Conservation (phyloP, 2,329 filamentous ascomycete species). For the Penicillium expansum region DNA sequence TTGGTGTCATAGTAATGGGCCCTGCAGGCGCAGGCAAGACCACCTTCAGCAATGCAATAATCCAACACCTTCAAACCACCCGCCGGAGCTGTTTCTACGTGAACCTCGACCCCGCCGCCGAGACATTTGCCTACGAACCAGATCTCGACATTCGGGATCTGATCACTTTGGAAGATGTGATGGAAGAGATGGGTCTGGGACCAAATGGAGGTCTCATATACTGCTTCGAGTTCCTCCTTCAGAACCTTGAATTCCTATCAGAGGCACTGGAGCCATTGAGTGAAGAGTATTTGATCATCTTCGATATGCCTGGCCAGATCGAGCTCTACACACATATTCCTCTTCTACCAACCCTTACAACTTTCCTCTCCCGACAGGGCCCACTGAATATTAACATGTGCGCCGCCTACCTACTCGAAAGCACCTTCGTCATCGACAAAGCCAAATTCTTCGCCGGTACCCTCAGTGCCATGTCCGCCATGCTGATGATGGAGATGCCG, state of each 20-base stretch:
- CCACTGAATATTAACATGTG: constrained; percentile 87
- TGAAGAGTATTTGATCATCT: constrained; percentile 94
- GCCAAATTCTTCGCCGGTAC: constrained; percentile 98
- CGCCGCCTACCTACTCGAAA: constrained; percentile 90
- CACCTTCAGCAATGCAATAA: constrained; percentile 90
- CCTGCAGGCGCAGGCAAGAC: constrained; percentile 95
- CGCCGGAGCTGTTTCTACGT: constrained; percentile 96
- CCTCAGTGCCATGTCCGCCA: constrained; percentile 94
- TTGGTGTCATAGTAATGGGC: constrained; percentile 92
- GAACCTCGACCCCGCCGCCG: constrained; percentile 95
- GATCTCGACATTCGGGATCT: constrained; percentile 95
- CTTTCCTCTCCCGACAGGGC: constrained; percentile 74
- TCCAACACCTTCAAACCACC: constrained; percentile 86
- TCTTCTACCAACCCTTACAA: constrained; percentile 79
- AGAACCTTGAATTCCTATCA: constrained; percentile 89
- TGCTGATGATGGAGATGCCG: constrained; percentile 97
- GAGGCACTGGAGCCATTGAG: constrained; percentile 80
- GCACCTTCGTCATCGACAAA: constrained; percentile 90
- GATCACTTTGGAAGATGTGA: constrained; percentile 89
- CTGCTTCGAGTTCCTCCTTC: constrained; percentile 93
- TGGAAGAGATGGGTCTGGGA: constrained; percentile 88
- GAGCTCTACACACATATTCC: constrained; percentile 98
- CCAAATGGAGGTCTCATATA: constrained; percentile 93
- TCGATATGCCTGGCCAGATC: constrained; percentile 99
- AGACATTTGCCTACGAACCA: constrained; percentile 84